These are phyloP conservation scores for Kwoniella heveanensis DNA, from an alignment of 768 basidiomycete species.

Conservation along the genomic window DNA sequence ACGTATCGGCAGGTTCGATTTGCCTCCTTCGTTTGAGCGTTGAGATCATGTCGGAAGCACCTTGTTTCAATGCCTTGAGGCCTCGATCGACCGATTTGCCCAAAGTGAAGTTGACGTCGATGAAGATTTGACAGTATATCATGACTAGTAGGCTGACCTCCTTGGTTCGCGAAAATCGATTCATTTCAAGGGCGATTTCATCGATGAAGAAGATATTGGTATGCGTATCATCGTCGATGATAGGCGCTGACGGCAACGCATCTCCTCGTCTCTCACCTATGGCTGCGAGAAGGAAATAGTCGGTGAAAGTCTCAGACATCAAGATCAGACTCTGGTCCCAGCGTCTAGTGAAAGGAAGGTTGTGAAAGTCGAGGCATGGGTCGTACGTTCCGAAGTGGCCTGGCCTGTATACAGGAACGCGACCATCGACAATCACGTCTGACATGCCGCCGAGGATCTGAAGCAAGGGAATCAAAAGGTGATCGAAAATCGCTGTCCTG, in stretches of 20 bases:
- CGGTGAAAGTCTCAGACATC: slow-evolving; percentile 14
- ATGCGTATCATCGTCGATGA: neutral
- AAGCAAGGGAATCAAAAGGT: slow-evolving; percentile 13
- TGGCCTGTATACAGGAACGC: slow-evolving; percentile 10
- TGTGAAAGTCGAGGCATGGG: slow-evolving; percentile 1
- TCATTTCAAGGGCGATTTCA: slow-evolving; percentile 17
- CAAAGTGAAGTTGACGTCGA: slow-evolving; percentile 13
- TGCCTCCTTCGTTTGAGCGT: neutral
- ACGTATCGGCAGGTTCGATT: neutral
- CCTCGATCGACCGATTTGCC: neutral
- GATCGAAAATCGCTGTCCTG: slow-evolving; percentile 10
- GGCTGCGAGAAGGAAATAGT: slow-evolving; percentile 13
- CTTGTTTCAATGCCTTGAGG: neutral
- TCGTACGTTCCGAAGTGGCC: slow-evolving; percentile 12
- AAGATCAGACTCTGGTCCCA: slow-evolving; percentile 20
- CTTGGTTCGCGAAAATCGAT: slow-evolving; percentile 8
- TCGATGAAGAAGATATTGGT: slow-evolving; percentile 16
- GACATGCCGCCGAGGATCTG: slow-evolving; percentile 8
- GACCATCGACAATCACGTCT: slow-evolving; percentile 10
- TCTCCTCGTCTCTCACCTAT: neutral
- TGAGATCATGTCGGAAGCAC: slow-evolving; percentile 1
- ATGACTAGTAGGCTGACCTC: slow-evolving; percentile 4
- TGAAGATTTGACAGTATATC: slow-evolving; percentile 15
- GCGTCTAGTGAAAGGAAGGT: neutral
- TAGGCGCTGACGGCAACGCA: slow-evolving; percentile 1